Conservation (phyloP, 768 basidiomycete species). For the Psilocybe subaeruginosa region DNA sequence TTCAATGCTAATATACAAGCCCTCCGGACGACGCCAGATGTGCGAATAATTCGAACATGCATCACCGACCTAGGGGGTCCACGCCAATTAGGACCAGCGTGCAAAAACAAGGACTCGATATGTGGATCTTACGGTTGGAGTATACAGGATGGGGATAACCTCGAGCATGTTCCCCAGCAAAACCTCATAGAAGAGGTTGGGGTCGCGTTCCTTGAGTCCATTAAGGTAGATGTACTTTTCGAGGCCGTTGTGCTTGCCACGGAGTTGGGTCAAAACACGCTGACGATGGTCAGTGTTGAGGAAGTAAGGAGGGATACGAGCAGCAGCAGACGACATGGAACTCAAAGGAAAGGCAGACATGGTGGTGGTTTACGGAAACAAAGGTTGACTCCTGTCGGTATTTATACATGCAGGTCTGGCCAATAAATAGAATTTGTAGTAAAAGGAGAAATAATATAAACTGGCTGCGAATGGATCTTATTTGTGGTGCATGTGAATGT, state of each 20-base stretch:
- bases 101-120: slow-evolving; percentile 12
- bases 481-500: slow-evolving; percentile 33
- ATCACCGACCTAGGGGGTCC: slow-evolving; percentile 56
- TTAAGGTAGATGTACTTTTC: slow-evolving; percentile 77
- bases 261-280: slow-evolving; percentile 59
- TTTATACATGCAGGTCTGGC: slow-evolving; percentile 27
- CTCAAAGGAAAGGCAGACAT: slow-evolving; percentile 26
- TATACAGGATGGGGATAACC: slow-evolving; percentile 73
- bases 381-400: slow-evolving; percentile 18
- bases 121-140: slow-evolving; percentile 57
- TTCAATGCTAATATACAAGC: slow-evolving; percentile 62
- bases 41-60: slow-evolving; percentile 73
- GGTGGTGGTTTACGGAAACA: slow-evolving; percentile 17
- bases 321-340: slow-evolving; percentile 14
- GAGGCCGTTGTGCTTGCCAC: slow-evolving; percentile 55
- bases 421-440: slow-evolving; percentile 22
- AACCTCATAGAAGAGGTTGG: slow-evolving; percentile 68
- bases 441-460: slow-evolving; percentile 22
- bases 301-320: slow-evolving; percentile 51
- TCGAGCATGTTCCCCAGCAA: slow-evolving; percentile 65
- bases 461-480: slow-evolving; percentile 16
- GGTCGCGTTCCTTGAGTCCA: slow-evolving; percentile 63
- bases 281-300: slow-evolving; percentile 53
- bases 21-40: slow-evolving; percentile 67
- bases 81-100: slow-evolving; percentile 10